Conservation (phyloP, 2,329 filamentous ascomycete species). For the Aureobasidium lini region DNA sequence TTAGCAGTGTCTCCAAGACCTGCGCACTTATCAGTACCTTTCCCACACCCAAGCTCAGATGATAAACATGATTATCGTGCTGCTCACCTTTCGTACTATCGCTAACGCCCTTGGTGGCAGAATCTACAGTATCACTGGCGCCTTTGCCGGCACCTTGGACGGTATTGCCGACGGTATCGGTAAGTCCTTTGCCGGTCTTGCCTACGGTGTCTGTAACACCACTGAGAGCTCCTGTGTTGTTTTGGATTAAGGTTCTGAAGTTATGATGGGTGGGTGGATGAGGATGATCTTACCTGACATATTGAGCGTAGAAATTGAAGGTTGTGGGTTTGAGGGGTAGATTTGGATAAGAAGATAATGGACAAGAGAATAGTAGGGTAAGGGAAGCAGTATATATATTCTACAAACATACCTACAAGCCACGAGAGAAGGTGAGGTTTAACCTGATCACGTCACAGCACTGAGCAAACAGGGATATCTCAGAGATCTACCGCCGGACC, state of each 20-base stretch:
- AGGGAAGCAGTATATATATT: no score
- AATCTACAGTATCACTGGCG: constrained; percentile 14
- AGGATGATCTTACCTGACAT: no score
- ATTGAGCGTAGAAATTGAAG: no score
- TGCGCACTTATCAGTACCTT: not conserved
- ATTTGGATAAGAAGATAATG: no score
- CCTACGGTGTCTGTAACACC: constrained; percentile 30
- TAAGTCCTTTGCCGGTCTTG: constrained; percentile 22
- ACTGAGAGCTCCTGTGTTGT: constrained; percentile 9
- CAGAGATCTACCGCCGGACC: no score
- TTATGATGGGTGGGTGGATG: not conserved
- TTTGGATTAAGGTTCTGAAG: not conserved
- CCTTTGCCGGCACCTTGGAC: constrained; percentile 19
- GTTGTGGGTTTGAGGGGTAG: no score
- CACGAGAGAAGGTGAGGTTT: no score
- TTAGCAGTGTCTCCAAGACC: constrained; percentile 1
- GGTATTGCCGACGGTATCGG: constrained; percentile 26
- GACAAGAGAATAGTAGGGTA: no score
- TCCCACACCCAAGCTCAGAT: no score
- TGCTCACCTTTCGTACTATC: constrained; percentile 16
- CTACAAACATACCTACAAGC: no score
- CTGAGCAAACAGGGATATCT: no score
- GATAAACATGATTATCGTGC: not conserved
- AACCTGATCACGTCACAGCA: no score
- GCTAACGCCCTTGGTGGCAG: constrained; percentile 15